phyloP scores from a whole-genome alignment of 2,329 filamentous ascomycete species.

The Penicillium brasilianum region DNA sequence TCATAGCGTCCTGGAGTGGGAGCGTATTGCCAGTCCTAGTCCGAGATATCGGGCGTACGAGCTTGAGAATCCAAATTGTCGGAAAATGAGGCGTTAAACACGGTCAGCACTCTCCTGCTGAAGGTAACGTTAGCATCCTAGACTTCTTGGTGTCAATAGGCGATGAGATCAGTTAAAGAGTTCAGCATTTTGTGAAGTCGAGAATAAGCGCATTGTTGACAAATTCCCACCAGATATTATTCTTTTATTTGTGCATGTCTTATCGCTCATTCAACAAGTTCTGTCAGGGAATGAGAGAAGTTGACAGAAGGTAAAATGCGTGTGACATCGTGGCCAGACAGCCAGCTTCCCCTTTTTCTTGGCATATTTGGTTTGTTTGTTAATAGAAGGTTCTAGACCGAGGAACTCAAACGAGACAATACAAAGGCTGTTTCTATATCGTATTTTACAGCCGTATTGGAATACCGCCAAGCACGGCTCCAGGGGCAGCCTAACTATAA shows the following conservation, averaged over 20 bases:
- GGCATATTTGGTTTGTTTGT: background rate
- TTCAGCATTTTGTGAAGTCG: background rate
- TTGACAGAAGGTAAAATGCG: no score
- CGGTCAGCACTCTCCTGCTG: background rate
- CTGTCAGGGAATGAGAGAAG: no score
- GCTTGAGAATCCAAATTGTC: background rate
- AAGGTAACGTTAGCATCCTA: background rate
- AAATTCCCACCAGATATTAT: no score
- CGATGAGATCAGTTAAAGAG: background rate
- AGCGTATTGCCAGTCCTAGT: background rate
- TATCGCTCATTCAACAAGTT: no score
- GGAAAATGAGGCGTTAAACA: background rate
- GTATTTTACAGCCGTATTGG: conserved; percentile 11
- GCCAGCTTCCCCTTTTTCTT: background rate
- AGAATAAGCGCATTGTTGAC: background rate
- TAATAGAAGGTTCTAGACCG: background rate
- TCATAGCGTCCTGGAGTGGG: background rate
- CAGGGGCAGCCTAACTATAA: conserved; percentile 14
- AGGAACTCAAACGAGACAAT: background rate
- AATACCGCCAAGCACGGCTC: conserved; percentile 11
- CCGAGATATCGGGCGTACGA: background rate
- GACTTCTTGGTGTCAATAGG: background rate
- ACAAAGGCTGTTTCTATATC: conserved; percentile 12
- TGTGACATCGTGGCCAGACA: background rate
- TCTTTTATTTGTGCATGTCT: no score